A percentile compares a stretch with the other conserved stretches of the same genome.
phyloP scores from a whole-genome alignment of 2,329 filamentous ascomycete genomes.

The Ophiostoma populinum region DNA sequence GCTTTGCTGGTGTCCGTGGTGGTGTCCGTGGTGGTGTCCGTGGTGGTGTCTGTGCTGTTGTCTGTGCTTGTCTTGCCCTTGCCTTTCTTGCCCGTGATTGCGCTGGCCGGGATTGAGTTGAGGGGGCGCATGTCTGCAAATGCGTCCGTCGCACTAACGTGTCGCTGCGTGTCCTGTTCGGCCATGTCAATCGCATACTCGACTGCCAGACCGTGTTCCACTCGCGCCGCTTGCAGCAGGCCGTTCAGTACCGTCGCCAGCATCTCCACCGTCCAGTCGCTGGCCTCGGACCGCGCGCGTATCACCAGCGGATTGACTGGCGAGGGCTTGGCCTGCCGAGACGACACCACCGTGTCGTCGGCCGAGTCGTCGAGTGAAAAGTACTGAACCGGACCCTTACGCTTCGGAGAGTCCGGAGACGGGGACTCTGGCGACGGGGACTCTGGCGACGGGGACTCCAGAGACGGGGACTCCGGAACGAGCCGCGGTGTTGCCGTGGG shows the following conservation, averaged over 20 bases:
- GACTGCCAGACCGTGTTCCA: slow-evolving; percentile 27
- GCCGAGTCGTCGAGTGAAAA: too few species aligned
- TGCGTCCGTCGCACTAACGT: slow-evolving; percentile 19
- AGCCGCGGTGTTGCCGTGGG: too few species aligned
- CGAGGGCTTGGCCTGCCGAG: not conserved
- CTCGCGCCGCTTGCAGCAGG: slow-evolving; percentile 26
- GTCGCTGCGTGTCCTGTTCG: slow-evolving; percentile 2
- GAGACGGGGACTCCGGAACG: too few species aligned
- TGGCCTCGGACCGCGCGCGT: not conserved
- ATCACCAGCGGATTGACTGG: not conserved
- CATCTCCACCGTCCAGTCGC: slow-evolving; percentile 25
- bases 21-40: too few species aligned
- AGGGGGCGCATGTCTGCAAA: slow-evolving; percentile 27
- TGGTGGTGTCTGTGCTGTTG: too few species aligned
- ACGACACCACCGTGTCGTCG: too few species aligned
- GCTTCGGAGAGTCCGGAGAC: too few species aligned
- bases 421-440: too few species aligned
- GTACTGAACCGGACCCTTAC: too few species aligned
- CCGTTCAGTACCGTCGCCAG: slow-evolving; percentile 24
- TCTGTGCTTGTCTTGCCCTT: slow-evolving; percentile 4
- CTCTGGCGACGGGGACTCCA: too few species aligned
- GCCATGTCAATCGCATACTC: slow-evolving; percentile 26
- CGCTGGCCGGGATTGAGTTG: too few species aligned
- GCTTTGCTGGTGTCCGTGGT: too few species aligned
- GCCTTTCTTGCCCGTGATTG: slow-evolving; percentile 15